Conservation (phyloP, 169 alveolate species). For the Plasmodium chabaudi region DNA sequence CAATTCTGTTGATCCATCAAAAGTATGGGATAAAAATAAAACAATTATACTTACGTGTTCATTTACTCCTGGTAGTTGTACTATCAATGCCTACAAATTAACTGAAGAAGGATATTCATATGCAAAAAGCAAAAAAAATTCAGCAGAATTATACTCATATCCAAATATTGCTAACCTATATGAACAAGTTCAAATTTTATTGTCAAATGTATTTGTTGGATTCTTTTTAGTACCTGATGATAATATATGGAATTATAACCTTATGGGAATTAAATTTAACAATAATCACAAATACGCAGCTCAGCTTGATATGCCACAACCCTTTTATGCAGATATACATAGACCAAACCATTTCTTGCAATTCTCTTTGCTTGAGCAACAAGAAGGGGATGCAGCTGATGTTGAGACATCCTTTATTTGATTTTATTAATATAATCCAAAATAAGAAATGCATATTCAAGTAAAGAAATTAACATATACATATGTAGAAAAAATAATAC, state of each 20-base stretch:
- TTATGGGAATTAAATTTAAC: constrained; percentile 96
- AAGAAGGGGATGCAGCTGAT: constrained; percentile 71
- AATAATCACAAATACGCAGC: constrained; percentile 94
- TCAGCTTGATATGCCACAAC: constrained; percentile 95
- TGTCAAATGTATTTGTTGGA: constrained; percentile 98
- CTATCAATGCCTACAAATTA: constrained; percentile 95
- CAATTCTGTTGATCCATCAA: constrained; percentile 22
- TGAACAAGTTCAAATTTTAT: constrained; percentile 94
- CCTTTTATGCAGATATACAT: constrained; percentile 98
- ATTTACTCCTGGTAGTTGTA: constrained; percentile 98
- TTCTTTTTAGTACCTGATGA: constrained; percentile 99
- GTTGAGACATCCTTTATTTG: constrained; percentile 66
- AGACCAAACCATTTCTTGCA: constrained; percentile 94
- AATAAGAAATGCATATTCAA: too few relatives aligned
- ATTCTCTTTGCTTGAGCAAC: constrained; percentile 83
- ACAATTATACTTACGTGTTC: constrained; percentile 88
- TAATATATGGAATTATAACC: constrained; percentile 99
- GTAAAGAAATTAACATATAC: too few relatives aligned
- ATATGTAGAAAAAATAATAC: too few relatives aligned
- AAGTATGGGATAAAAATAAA: constrained; percentile 69
- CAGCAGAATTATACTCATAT: constrained; percentile 74
- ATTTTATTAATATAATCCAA: background rate
- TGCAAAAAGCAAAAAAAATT: constrained; percentile 88
- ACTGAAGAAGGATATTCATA: constrained; percentile 95
- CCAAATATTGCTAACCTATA: constrained; percentile 76